Conservation (phyloP, 345 rosid genomes). For the Streptanthus diversifolius region DNA sequence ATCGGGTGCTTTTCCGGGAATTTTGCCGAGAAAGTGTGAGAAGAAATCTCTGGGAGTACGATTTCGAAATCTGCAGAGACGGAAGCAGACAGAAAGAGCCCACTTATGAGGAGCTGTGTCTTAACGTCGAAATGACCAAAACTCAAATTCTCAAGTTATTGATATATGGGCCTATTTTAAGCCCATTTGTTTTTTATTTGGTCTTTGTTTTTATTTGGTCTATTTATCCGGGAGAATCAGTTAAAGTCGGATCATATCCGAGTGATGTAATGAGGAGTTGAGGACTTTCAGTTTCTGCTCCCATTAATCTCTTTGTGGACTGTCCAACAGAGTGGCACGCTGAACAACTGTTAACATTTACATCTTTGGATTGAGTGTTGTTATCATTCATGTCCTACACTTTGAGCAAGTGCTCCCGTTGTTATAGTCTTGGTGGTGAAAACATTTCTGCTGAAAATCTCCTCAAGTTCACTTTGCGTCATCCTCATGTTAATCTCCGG, state of each 20-base stretch:
- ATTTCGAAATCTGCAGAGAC: slow-evolving; percentile 33
- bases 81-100: slow-evolving; percentile 31
- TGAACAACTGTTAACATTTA: too few relatives aligned
- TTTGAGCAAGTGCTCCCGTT: too few relatives aligned
- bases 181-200: slow-evolving; percentile 9
- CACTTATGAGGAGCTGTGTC: slow-evolving; percentile 20
- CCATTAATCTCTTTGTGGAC: too few relatives aligned
- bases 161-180: slow-evolving; percentile 20
- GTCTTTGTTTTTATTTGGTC: background rate
- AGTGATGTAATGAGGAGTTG: background rate
- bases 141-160: background rate
- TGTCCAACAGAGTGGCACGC: too few relatives aligned
- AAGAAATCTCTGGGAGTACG: slow-evolving; percentile 14
- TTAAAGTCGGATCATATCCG: background rate
- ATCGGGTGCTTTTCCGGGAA: slow-evolving; percentile 42
- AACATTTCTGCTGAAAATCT: too few relatives aligned
- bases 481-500: too few relatives aligned
- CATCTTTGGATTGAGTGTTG: too few relatives aligned
- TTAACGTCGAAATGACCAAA: background rate
- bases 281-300: background rate
- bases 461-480: too few relatives aligned
- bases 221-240: background rate
- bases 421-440: too few relatives aligned
- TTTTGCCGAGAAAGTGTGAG: slow-evolving; percentile 39
- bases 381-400: too few relatives aligned